These are phyloP conservation scores for Globisporangium camurandrum DNA, from an alignment of 352 stramenopile genomes.

Conservation along the genomic window DNA sequence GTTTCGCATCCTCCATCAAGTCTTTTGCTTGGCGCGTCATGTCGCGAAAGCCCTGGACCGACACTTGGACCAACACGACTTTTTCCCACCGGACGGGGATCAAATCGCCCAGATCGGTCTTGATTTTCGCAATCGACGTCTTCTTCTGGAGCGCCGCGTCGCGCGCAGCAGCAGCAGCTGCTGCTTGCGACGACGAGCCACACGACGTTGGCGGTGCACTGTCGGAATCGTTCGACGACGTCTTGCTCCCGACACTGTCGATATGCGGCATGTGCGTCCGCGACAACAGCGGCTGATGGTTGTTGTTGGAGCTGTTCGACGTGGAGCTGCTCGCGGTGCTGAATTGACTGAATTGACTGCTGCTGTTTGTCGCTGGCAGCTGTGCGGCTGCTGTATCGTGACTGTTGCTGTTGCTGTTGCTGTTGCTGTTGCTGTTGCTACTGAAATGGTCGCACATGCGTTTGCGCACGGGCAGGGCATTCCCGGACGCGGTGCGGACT, in stretches of 20 bases:
- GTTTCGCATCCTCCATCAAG: conserved; percentile 80
- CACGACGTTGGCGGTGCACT: not conserved
- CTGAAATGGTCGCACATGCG: conserved; percentile 15
- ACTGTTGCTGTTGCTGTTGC: no score
- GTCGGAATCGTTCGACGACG: conserved; percentile 14
- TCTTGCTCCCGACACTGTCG: conserved; percentile 14
- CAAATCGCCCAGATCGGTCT: conserved; percentile 72
- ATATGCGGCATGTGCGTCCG: conserved; percentile 14
- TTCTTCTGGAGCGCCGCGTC: conserved; percentile 52
- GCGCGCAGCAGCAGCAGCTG: no score
- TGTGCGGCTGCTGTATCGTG: no score
- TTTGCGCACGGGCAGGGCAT: conserved; percentile 5
- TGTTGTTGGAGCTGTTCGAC: not conserved
- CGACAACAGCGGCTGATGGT: not conserved
- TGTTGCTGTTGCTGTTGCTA: not conserved
- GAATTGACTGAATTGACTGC: no score
- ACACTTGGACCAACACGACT: conserved; percentile 80
- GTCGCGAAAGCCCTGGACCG: conserved; percentile 73
- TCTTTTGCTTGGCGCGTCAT: conserved; percentile 72
- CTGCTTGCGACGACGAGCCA: conserved; percentile 1
- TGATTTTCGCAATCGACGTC: conserved; percentile 52
- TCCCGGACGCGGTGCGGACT: not conserved
- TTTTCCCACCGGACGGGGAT: conserved; percentile 74
- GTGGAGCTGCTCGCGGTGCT: no score
- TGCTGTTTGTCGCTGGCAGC: conserved; percentile 3